Conservation (phyloP, 495 filamentous ascomycete genomes). For the Beverwykella pulmonaria region DNA sequence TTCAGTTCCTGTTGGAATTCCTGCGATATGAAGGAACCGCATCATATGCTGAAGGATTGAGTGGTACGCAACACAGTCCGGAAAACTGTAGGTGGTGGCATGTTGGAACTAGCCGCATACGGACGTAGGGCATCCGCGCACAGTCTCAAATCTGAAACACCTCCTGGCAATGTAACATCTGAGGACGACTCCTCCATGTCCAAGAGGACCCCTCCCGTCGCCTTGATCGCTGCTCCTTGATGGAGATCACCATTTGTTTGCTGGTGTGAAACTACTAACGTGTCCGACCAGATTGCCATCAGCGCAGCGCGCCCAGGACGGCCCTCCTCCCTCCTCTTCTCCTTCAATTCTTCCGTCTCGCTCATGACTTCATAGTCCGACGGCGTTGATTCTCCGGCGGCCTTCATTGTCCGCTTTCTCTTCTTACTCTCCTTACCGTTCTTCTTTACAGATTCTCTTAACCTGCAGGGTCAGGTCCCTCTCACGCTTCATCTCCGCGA, state of each 20-base stretch:
- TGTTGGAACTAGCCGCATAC: background rate
- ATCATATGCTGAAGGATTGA: too few relatives aligned
- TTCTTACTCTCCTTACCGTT: slow-evolving; percentile 34
- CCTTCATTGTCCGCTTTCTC: slow-evolving; percentile 36
- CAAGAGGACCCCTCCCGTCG: background rate
- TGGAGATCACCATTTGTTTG: slow-evolving; percentile 27
- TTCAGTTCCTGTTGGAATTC: too few relatives aligned
- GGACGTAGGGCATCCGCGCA: background rate
- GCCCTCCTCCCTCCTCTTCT: background rate
- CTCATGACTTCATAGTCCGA: slow-evolving; percentile 12
- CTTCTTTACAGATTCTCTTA: slow-evolving; percentile 10
- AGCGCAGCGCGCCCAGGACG: background rate
- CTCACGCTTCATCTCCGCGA: slow-evolving; percentile 2
- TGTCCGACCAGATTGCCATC: background rate
- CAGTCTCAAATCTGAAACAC: too few relatives aligned
- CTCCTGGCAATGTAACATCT: background rate
- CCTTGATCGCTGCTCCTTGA: slow-evolving; percentile 21
- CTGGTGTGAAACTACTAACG: slow-evolving; percentile 22
- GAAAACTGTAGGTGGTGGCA: too few relatives aligned
- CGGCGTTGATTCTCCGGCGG: background rate
- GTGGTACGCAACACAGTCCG: too few relatives aligned
- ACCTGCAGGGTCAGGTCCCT: slow-evolving; percentile 39
- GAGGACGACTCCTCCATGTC: background rate
- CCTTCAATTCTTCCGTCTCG: slow-evolving; percentile 1
- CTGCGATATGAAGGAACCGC: too few relatives aligned